Conservation (phyloP, 176 grass and related monocot genomes). For the Oryza meyeriana region DNA sequence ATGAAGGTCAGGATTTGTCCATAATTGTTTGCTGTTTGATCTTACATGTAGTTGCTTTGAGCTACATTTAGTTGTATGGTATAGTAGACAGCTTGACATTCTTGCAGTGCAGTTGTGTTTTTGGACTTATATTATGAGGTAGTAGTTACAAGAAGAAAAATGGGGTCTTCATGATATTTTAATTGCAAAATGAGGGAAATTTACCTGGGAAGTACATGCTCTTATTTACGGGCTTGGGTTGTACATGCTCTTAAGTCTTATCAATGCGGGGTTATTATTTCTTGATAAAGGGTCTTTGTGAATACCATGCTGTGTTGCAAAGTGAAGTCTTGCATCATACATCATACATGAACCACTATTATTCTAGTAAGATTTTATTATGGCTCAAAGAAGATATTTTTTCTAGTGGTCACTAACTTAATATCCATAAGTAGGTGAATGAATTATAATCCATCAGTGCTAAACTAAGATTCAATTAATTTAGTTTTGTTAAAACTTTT, state of each 20-base stretch:
- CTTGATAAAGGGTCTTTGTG: neutral
- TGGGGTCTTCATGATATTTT: neutral
- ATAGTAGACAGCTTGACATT: conserved; percentile 14
- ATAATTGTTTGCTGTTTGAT: conserved; percentile 11
- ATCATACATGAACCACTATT: neutral
- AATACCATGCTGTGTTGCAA: neutral
- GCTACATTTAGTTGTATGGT: neutral
- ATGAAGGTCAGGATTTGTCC: conserved; percentile 76
- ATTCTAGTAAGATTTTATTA: neutral
- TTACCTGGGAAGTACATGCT: neutral
- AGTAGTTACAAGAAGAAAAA: neutral
- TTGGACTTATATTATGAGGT: conserved; percentile 1
- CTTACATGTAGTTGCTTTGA: conserved; percentile 8
- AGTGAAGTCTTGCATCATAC: neutral
- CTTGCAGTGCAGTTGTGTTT: conserved; percentile 5
- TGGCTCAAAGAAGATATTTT: neutral
- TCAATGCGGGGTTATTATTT: neutral
- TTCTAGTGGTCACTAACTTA: neutral
- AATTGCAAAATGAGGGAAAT: neutral
- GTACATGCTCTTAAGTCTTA: neutral
- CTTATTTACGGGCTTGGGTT: neutral
- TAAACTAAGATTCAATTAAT: neutral
- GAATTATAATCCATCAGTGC: neutral
- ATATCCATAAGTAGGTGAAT: neutral
- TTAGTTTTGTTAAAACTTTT: neutral